These are phyloP conservation scores for Kingdonia uniflora DNA, from an alignment of 164 flowering plant genomes.

Conservation along the genomic window DNA sequence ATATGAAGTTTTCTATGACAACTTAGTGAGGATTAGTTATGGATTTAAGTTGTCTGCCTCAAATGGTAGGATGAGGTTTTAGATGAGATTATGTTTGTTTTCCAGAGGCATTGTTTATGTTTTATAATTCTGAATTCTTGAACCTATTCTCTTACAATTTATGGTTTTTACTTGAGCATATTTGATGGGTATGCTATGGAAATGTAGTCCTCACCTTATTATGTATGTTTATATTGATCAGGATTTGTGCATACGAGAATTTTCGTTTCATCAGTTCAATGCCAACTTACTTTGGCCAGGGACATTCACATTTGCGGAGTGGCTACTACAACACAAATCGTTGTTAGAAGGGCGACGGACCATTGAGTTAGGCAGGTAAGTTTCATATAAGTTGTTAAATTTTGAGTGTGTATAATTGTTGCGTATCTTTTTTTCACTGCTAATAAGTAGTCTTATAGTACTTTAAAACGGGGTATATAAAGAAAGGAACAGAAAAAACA, in stretches of 20 bases:
- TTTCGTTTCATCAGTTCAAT: constrained; percentile 83
- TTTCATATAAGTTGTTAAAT: background rate
- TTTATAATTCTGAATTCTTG: background rate
- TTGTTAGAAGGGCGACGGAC: constrained; percentile 47
- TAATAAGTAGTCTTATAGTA: no score
- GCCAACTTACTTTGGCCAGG: constrained; percentile 99
- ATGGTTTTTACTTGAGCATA: background rate
- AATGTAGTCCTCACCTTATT: background rate
- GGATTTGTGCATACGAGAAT: constrained; percentile 76
- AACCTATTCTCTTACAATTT: no score
- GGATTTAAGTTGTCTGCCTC: no score
- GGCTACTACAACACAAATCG: constrained; percentile 51
- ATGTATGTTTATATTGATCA: constrained; percentile 19
- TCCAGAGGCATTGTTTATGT: no score
- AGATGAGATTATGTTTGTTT: no score
- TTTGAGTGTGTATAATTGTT: no score
- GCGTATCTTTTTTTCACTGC: no score
- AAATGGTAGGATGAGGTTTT: no score
- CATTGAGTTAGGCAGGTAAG: constrained; percentile 86
- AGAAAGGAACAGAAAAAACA: no score
- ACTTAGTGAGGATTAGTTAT: no score
- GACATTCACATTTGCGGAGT: constrained; percentile 84
- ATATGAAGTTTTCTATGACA: no score
- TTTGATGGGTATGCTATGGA: background rate
- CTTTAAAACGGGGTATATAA: no score